Conservation (phyloP, 2,329 filamentous ascomycete genomes). For the Ascochyta pisi region DNA sequence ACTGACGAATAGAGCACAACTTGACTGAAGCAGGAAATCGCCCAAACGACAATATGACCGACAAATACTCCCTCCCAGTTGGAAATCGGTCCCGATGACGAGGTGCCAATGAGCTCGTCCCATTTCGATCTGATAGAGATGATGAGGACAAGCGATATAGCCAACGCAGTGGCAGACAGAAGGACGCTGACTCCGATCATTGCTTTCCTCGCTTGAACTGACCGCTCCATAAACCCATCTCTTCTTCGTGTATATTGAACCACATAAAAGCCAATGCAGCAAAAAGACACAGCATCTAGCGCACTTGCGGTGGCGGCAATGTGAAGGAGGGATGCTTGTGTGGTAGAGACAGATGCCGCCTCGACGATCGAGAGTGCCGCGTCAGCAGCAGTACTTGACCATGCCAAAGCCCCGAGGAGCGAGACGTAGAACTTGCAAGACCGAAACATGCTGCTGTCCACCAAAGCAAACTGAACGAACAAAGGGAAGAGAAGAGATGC, state of each 20-base stretch:
- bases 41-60: conserved; percentile 47
- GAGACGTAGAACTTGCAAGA: conserved; percentile 43
- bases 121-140: conserved; percentile 35
- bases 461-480: conserved; percentile 18
- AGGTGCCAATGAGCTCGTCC: conserved; percentile 23
- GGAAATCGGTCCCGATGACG: conserved; percentile 22
- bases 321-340: conserved; percentile 32
- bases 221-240: conserved; percentile 31
- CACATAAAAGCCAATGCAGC: conserved; percentile 38
- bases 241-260: conserved; percentile 40
- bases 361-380: conserved; percentile 48
- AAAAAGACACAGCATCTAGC: conserved; percentile 40
- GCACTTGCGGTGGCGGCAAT: conserved; percentile 42
- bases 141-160: conserved; percentile 37
- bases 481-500: not conserved
- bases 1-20: conserved; percentile 38
- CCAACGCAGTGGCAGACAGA: conserved; percentile 33
- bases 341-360: conserved; percentile 39
- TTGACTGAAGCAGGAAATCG: conserved; percentile 40
- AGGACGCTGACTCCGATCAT: conserved; percentile 32
- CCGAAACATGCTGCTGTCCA: conserved; percentile 27
- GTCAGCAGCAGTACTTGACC: conserved; percentile 45
- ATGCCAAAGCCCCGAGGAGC: conserved; percentile 42
- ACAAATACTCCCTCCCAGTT: conserved; percentile 38
- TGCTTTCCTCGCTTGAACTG: conserved; percentile 24